Conservation (phyloP, 805 yeast species). For the Peterozyma toletana region DNA sequence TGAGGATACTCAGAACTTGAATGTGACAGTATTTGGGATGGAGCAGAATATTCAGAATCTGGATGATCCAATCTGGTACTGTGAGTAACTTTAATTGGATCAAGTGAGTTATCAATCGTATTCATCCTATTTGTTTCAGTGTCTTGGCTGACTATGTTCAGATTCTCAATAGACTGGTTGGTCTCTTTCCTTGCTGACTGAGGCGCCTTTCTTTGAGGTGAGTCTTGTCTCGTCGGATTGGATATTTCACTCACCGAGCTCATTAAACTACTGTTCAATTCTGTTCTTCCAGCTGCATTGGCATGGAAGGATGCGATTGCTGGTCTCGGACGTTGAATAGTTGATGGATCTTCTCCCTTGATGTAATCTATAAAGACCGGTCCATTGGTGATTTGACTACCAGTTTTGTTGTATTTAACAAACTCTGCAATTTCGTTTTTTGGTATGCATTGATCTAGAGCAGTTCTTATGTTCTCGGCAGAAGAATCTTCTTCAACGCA, state of each 20-base stretch:
- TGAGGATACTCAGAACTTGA: conserved; percentile 18
- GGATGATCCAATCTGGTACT: conserved; percentile 3
- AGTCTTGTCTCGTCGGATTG: too few species aligned
- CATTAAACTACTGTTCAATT: too few species aligned
- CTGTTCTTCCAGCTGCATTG: too few species aligned
- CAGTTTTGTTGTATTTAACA: conserved; percentile 53
- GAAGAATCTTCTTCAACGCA: conserved; percentile 77
- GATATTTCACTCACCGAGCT: too few species aligned
- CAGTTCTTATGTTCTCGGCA: conserved; percentile 61
- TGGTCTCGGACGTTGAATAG: too few species aligned
- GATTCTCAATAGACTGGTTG: not conserved
- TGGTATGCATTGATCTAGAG: conserved; percentile 64
- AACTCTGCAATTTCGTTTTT: conserved; percentile 49
- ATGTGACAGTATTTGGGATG: conserved; percentile 18
- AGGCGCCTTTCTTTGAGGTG: not conserved
- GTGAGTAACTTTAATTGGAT: not conserved
- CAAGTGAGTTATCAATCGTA: not conserved
- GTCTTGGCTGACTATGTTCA: conserved; percentile 8
- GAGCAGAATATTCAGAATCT: conserved; percentile 5
- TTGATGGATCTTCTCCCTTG: conserved; percentile 14
- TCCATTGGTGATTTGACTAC: conserved; percentile 49
- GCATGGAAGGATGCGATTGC: too few species aligned
- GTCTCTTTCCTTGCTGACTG: not conserved
- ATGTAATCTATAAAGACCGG: conserved; percentile 59
- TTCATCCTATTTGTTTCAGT: conserved; percentile 13